Evolutionary conservation across 257 asterid species (phyloP), one percentile per base, ranked within the genome.

Genomic region (Perilla frutescens): DNA sequence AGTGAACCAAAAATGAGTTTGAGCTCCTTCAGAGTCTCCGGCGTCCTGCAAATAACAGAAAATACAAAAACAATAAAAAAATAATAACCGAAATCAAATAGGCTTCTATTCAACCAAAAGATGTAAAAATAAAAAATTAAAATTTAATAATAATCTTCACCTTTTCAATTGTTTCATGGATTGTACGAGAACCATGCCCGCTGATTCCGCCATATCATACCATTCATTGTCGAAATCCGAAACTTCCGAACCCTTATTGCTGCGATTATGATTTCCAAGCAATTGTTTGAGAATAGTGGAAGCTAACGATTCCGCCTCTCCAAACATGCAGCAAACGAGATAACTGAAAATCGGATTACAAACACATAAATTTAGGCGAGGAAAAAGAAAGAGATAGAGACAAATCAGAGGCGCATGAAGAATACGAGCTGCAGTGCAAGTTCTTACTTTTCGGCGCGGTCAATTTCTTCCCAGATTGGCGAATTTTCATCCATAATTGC

Each of bases 101-200:
- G 56, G 41, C 65, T 68, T 29, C 6, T 31, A 37, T 48, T 15
- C 47, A 58, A 71, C 56, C 66, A 65, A 40, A 44, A 74, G 9
- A 26, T 45, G 5, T 4, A 26, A 9, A 47, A 20, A 13, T 50
- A 32, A 41, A 47, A 36, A 15, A 29, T 20, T 20, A 20, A 20
- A 20, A 20, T 20, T 20, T 20, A 5, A 7, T 65, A 26, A 5
- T 39, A 62, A 6, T 49, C 32, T 39, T 78, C 67, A 93, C 98
- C 97, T 89, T 68, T 80, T 78, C 51, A 81, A 79, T 62, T 85
- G 88, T 66, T 85, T 85, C 84, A 79, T 73, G 66, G 98, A 91
- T 77, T 91, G 98, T 48, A 88, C 98, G 63, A 91, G 73, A 78
- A 89, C 90, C 98, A 93, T 93, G 26, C 90, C 97, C 40, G 96